These are phyloP conservation scores for Stephanodiscus triporus DNA, from an alignment of 108 stramenopile genomes.

Conservation along the genomic window DNA sequence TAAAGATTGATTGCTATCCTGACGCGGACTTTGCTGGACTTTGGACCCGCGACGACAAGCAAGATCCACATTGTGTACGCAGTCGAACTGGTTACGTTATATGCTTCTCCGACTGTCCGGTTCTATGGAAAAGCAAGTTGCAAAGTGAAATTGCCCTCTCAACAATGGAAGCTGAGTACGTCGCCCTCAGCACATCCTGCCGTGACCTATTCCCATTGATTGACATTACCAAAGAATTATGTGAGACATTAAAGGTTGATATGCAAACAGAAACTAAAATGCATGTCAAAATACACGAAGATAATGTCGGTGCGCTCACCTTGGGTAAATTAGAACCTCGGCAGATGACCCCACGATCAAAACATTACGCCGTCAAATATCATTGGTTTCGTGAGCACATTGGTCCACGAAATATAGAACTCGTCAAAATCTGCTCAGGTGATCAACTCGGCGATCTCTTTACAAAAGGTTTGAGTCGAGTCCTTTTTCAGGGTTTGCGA, in stretches of 20 bases:
- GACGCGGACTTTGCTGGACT: constrained; percentile 58
- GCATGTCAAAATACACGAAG: constrained; percentile 1
- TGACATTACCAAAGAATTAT: too few species aligned
- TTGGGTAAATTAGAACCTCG: too few species aligned
- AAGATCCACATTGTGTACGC: constrained; percentile 46
- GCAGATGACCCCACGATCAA: too few species aligned
- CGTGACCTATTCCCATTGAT: constrained; percentile 43
- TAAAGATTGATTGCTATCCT: constrained; percentile 44
- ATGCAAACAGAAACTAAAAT: not conserved
- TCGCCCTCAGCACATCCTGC: constrained; percentile 41
- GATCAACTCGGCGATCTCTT: too few species aligned
- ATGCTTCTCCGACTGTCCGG: constrained; percentile 27
- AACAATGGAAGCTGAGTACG: constrained; percentile 61
- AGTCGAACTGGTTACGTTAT: constrained; percentile 64
- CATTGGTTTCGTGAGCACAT: too few species aligned
- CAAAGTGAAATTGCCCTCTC: constrained; percentile 53
- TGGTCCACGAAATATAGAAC: too few species aligned
- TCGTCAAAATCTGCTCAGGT: too few species aligned
- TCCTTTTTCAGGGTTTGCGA: too few species aligned
- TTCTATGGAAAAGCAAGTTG: constrained; percentile 51
- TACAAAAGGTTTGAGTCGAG: too few species aligned
- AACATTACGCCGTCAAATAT: too few species aligned
- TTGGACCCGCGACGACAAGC: constrained; percentile 27
- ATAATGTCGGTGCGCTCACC: constrained; percentile 19
- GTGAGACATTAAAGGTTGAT: not conserved